These are phyloP conservation scores for Vigna trinervia DNA, from an alignment of 306 rosid genomes.

Conservation along the genomic window DNA sequence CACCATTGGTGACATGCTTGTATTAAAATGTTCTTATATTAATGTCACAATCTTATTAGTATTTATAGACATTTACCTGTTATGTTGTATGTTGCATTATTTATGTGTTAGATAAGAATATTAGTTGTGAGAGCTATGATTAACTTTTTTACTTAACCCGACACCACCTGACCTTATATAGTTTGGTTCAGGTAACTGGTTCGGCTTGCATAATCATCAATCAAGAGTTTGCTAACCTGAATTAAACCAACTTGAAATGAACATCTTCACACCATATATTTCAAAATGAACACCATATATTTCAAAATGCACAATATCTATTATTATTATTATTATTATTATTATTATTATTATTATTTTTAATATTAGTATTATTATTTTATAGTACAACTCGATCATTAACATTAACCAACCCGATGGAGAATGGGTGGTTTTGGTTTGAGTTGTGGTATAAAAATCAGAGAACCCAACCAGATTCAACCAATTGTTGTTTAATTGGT, in stretches of 20 bases:
- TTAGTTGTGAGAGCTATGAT: background rate
- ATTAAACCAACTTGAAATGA: background rate
- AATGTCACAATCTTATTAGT: background rate
- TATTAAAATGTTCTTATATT: slow-evolving; percentile 3
- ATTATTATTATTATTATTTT: background rate
- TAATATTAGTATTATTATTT: background rate
- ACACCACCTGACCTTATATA: background rate
- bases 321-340: background rate
- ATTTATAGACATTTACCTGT: background rate
- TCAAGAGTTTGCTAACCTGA: background rate
- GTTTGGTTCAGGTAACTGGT: background rate
- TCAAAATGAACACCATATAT: background rate
- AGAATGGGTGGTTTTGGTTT: background rate
- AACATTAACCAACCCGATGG: background rate
- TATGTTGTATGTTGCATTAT: background rate
- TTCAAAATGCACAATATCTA: background rate
- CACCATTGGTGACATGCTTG: background rate
- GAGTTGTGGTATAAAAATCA: background rate
- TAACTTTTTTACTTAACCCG: background rate
- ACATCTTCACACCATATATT: background rate
- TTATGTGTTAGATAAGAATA: background rate
- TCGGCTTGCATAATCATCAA: background rate
- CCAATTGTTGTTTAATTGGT: background rate
- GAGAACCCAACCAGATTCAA: background rate
- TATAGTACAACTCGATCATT: too few species aligned